These are phyloP conservation scores for Tarenaya hassleriana DNA, from an alignment of 345 rosid species.

Conservation along the genomic window DNA sequence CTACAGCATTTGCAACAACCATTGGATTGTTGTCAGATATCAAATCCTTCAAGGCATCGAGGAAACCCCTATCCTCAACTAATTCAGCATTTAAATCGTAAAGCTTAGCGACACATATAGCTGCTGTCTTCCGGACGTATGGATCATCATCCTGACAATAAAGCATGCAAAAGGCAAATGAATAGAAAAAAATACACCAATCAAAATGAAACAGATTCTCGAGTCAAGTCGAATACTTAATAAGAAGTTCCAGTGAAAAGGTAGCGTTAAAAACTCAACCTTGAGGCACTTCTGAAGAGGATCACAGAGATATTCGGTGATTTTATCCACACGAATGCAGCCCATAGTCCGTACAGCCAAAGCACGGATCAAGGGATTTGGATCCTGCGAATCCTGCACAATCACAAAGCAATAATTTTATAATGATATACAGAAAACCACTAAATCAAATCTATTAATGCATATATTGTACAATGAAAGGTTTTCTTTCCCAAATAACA, in stretches of 20 bases:
- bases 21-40: conserved; percentile 97
- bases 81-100: conserved; percentile 91
- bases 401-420: not conserved
- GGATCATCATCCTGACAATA: conserved; percentile 87
- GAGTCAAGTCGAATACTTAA: not conserved
- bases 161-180: conserved; percentile 5
- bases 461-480: not conserved
- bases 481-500: not conserved
- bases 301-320: conserved; percentile 90
- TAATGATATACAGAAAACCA: too few species aligned
- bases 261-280: conserved; percentile 41
- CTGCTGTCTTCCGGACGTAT: conserved; percentile 96
- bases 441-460: too few species aligned
- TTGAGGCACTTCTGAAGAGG: conserved; percentile 97
- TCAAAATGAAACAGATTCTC: not conserved
- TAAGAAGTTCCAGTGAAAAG: not conserved
- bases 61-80: conserved; percentile 93
- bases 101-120: conserved; percentile 93
- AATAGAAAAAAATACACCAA: too few species aligned
- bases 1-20: conserved; percentile 98
- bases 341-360: conserved; percentile 98
- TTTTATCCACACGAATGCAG: conserved; percentile 95
- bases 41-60: conserved; percentile 89
- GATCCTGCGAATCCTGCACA: conserved; percentile 93
- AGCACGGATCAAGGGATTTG: conserved; percentile 95